Base-by-base conservation (phyloP, 2,329 filamentous ascomycete species). In the Penicillium paneum region DNA sequence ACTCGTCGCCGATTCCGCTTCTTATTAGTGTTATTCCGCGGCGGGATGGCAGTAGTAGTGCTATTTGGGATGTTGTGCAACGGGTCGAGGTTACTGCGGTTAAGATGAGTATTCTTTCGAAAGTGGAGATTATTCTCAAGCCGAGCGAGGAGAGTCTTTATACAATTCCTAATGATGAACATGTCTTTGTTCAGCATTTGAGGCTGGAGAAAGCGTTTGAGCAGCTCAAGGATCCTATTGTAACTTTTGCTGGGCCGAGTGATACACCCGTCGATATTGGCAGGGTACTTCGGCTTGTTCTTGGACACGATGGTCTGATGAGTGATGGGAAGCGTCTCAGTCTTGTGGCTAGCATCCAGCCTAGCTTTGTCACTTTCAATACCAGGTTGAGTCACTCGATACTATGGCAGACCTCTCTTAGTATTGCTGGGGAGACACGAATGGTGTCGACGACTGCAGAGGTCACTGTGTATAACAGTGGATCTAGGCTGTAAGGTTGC, bases 291-390 rank as follows among this genome's bases (percentile, higher is more conserved):
- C 53, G 58, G 35, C 58, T 63, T 40, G 32, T 56, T 40, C 47
- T 66, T 34, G 44, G 47, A 17, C 38, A 54, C 3, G 15, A 57
- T 39, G 58, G 58, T 12, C 26, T 63, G 19, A 35, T 34, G 21
- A 50, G 48, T 36, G 19, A 35, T 29, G 39, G 31, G 11, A 43
- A 11, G 21, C n/a, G 21, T 10, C 39, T 50, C 8, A 10, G 39
- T 35, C 21, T 6, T 26, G 29, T 28, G 21, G 21, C 6, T 42
- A 54, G 11, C 13, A 44, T 60, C 19, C 54, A 47, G 21, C 61
- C 63, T 13, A 57, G 62, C 49, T 57, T 63, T 36, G 21, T 62
- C 36, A 63, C 62, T 2, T 64, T 56, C 36, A 58, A 57, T 41
- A 64, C 63, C 8, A 53, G 40, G 36, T 53, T 56, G 34, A 46